Percentiles rank a stretch among this genome's conserved stretches.
Conservation (phyloP, 768 basidiomycete species). For the Rhodosporidiobolus odoratus region DNA sequence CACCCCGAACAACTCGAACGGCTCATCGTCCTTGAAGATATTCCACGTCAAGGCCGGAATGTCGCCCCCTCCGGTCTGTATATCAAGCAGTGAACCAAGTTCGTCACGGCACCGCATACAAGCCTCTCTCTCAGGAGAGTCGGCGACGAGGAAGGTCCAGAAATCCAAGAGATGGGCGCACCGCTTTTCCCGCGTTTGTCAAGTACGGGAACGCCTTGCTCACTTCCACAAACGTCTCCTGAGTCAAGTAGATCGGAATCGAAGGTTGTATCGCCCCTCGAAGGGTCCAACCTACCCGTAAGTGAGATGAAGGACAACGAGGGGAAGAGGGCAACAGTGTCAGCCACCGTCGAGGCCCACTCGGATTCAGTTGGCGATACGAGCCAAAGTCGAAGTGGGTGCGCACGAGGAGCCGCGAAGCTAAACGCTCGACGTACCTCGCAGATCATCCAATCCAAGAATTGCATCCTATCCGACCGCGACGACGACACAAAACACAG, state of each 20-base stretch:
- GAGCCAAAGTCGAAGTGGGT: no score
- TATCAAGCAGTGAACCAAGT: not conserved
- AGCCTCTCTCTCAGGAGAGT: not conserved
- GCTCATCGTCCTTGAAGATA: slow-evolving; percentile 54
- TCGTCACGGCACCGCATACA: no score
- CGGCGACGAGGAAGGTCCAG: not conserved
- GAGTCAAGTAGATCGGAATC: slow-evolving; percentile 69
- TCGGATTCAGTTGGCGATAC: no score
- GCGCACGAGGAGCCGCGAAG: no score
- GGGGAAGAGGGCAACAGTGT: not conserved
- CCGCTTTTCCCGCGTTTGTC: slow-evolving; percentile 69
- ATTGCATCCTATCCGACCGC: slow-evolving; percentile 55
- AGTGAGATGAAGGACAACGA: not conserved
- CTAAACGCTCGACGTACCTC: slow-evolving; percentile 64
- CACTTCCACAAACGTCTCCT: slow-evolving; percentile 62
- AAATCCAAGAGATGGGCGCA: slow-evolving; percentile 36
- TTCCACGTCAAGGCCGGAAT: slow-evolving; percentile 80
- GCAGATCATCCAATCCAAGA: slow-evolving; percentile 82
- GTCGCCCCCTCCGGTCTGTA: slow-evolving; percentile 51
- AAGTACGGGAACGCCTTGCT: slow-evolving; percentile 72
- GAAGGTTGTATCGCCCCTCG: slow-evolving; percentile 59
- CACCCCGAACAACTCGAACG: slow-evolving; percentile 42
- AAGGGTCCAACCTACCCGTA: slow-evolving; percentile 64
- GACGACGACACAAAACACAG: slow-evolving; percentile 30
- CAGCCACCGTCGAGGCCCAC: no score